Conservation (phyloP, 1,139 yeast genomes). For the Zygoascus hellenicus region DNA sequence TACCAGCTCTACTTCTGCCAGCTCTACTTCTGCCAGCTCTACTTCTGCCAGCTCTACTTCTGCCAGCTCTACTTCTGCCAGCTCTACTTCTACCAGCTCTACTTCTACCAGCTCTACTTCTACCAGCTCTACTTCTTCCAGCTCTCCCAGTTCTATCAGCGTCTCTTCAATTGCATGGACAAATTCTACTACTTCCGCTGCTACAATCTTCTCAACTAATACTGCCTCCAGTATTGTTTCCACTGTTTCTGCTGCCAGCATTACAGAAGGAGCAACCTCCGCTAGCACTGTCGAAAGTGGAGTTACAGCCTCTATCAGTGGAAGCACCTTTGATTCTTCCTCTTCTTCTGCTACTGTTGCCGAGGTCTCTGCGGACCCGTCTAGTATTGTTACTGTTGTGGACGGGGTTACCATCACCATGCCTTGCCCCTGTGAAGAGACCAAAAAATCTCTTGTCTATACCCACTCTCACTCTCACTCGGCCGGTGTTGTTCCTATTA, state of each 20-base stretch:
- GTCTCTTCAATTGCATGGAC: slow-evolving; percentile 1
- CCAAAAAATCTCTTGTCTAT: no score
- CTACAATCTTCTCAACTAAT: slow-evolving; percentile 6
- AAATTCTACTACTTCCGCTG: neutral
- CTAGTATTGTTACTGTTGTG: no score
- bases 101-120: neutral
- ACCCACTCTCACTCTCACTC: no score
- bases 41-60: neutral
- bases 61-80: neutral
- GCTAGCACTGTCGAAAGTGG: neutral
- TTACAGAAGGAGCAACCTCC: neutral
- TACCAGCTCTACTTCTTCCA: slow-evolving; percentile 1
- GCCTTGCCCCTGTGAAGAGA: no score
- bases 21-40: slow-evolving; percentile 11
- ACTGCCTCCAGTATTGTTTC: slow-evolving; percentile 7
- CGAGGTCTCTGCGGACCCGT: no score
- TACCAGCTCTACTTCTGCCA: slow-evolving; percentile 1
- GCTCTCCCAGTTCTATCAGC: neutral
- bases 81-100: neutral
- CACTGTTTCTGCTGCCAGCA: neutral
- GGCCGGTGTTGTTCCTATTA: no score
- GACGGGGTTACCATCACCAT: no score
- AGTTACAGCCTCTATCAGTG: neutral
- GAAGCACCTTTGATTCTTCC: neutral
- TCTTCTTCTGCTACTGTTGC: neutral